Conservation (phyloP, 208 protist species). For the Trypanosomatidae sp. region DNA sequence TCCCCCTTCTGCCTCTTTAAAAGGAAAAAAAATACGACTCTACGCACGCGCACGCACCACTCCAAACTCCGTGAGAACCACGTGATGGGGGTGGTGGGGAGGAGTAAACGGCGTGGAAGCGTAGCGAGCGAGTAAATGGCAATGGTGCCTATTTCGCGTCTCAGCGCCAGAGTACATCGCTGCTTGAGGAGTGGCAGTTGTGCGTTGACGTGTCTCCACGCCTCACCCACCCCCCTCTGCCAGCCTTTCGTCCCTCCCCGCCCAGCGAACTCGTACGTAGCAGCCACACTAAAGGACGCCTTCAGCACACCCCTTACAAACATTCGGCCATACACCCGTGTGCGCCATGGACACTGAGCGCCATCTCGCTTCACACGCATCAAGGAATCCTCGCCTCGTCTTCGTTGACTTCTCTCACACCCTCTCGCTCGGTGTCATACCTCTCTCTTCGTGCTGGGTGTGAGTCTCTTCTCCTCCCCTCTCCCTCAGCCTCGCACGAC, state of each 20-base stretch:
- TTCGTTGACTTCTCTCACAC: no score
- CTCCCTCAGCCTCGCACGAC: no score
- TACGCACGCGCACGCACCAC: not conserved
- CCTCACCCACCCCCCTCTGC: not conserved
- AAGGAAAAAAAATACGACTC: not conserved
- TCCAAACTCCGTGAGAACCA: not conserved
- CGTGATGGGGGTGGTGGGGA: not conserved
- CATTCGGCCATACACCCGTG: not conserved
- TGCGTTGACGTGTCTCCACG: not conserved
- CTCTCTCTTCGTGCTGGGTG: not conserved
- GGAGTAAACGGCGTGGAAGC: not conserved
- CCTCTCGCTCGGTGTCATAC: not conserved
- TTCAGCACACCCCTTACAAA: not conserved
- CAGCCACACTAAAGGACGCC: not conserved
- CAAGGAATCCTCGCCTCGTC: not conserved
- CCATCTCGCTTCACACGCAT: not conserved
- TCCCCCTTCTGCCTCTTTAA: not conserved
- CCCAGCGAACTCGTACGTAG: not conserved
- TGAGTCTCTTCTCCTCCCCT: no score
- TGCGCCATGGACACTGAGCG: not conserved
- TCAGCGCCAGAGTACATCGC: not conserved
- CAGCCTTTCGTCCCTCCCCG: not conserved
- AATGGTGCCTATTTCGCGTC: not conserved
- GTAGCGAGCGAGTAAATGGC: not conserved
- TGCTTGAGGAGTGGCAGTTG: not conserved